Base-by-base conservation (phyloP, 176 grass and related monocot genomes). In the Zoysia pacifica region DNA sequence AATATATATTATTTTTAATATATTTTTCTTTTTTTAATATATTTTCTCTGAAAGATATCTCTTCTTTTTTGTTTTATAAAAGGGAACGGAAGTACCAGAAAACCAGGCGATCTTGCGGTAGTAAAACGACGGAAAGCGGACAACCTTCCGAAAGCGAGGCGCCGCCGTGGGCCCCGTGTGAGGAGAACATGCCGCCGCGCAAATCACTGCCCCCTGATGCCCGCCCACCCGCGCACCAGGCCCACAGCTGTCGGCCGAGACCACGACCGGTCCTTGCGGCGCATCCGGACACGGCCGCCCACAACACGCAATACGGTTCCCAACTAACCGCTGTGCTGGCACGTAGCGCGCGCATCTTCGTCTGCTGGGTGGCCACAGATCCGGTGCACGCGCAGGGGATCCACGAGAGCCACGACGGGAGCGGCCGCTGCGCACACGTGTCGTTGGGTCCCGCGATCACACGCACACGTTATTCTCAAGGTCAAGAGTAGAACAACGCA, bases 131-230 rank as follows among this genome's bases (percentile, higher is more conserved):
- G 77, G 78, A 77, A 85, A 81, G 67, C 66, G 51, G 78, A 35
- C 65, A 82, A 72, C 2, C 60, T 39, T 73, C 65, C 48, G 65
- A 56, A 70, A 56, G 42, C 64, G 55, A 35, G 77, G 76, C 45
- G 63, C 18, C 81, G 54, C 55, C 48, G 81, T n/a, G 55, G 86
- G 71, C 7, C 82, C 87, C 82, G 65, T 65, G 37, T 38, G 81
- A 77, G 72, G 83, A 81, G 78, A 69, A 78, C 73, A 73, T 54
- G 79, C 87, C 73, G 83, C 83, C 83, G 78, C 87, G 87, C 60
- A 73, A 82, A 89, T 86, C 79, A 78, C 83, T 89, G 87, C 87
- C 73, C 49, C 83, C 87, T 55, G 73, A 89, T 86, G 79, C 83
- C 82, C 73, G 79, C 83, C 28, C 45, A 72, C 47, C 38, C 83